These are phyloP conservation scores for Erysimum cheiri DNA, from an alignment of 441 rosid genomes.

Conservation along the genomic window DNA sequence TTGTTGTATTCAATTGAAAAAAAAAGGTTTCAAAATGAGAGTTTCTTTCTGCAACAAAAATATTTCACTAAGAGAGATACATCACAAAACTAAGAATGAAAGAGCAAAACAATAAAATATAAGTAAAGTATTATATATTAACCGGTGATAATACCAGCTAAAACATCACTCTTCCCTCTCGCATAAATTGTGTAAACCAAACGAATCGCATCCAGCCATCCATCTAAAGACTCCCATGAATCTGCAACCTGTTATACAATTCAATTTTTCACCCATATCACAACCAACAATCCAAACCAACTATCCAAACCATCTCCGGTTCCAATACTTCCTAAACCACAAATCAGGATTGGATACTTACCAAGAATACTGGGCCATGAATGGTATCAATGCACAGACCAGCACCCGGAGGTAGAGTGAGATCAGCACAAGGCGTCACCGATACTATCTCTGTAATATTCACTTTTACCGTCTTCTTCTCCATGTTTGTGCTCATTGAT, in stretches of 20 bases:
- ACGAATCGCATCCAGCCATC: constrained; percentile 97
- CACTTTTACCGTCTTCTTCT: constrained; percentile 69
- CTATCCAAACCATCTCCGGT: neutral
- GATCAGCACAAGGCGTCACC: constrained; percentile 88
- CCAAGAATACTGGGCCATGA: constrained; percentile 82
- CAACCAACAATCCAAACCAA: neutral
- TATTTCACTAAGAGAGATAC: constrained; percentile 17
- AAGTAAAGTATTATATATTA: constrained; percentile 48
- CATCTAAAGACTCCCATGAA: constrained; percentile 94
- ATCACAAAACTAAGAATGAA: neutral
- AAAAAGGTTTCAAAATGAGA: constrained; percentile 2
- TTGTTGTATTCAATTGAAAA: neutral
- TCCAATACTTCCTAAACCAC: neutral
- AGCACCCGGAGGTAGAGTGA: constrained; percentile 95
- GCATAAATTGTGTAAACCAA: constrained; percentile 88
- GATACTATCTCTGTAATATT: constrained; percentile 80
- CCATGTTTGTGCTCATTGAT: constrained; percentile 48
- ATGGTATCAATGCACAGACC: constrained; percentile 89
- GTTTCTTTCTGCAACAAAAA: constrained; percentile 16
- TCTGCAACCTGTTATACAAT: constrained; percentile 77
- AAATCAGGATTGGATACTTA: constrained; percentile 42
- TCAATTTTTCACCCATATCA: constrained; percentile 5
- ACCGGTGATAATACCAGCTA: constrained; percentile 89
- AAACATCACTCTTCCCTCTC: constrained; percentile 84
- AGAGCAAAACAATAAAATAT: neutral